A percentile compares a stretch with the other conserved stretches of the same genome.
Evolutionary conservation across 2,329 filamentous ascomycete species (phyloP).

Genomic region (Dendryphion nanum): DNA sequence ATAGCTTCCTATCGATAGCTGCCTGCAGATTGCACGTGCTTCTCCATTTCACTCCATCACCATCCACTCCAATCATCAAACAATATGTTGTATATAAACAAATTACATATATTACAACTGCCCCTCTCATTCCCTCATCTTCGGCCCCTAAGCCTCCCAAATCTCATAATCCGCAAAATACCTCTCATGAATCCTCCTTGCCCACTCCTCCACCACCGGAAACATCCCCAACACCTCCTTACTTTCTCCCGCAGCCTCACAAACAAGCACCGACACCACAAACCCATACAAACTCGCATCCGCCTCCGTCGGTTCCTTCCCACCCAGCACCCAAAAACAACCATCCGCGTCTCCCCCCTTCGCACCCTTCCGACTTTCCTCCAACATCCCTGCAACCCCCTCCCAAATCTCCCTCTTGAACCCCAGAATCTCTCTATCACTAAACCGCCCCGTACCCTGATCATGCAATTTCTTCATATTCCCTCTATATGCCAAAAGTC

Average conservation of each 20-base stretch:
- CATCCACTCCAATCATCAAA: too few species aligned
- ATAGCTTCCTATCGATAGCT: too few species aligned
- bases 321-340: constrained; percentile 62
- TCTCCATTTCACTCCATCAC: too few species aligned
- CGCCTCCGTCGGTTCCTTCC: constrained; percentile 54
- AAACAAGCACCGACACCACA: constrained; percentile 52
- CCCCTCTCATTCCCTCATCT: too few species aligned
- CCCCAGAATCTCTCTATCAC: constrained; percentile 47
- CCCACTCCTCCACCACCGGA: constrained; percentile 56
- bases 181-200: constrained; percentile 52
- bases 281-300: constrained; percentile 61
- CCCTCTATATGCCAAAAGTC: constrained; percentile 49
- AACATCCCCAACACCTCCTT: constrained; percentile 46
- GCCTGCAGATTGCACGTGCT: too few species aligned
- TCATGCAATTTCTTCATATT: constrained; percentile 49
- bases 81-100: too few species aligned
- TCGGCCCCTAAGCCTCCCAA: too few species aligned
- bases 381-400: constrained; percentile 48
- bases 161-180: constrained; percentile 60
- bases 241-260: constrained; percentile 52
- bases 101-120: too few species aligned
- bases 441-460: constrained; percentile 56
- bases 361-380: constrained; percentile 33
- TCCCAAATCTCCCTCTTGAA: constrained; percentile 56
- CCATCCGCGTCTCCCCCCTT: constrained; percentile 2